Percentiles rank a stretch among this genome's conserved stretches.
phyloP scores from a whole-genome alignment of 768 basidiomycete species.

The Tephrocybe rancida region DNA sequence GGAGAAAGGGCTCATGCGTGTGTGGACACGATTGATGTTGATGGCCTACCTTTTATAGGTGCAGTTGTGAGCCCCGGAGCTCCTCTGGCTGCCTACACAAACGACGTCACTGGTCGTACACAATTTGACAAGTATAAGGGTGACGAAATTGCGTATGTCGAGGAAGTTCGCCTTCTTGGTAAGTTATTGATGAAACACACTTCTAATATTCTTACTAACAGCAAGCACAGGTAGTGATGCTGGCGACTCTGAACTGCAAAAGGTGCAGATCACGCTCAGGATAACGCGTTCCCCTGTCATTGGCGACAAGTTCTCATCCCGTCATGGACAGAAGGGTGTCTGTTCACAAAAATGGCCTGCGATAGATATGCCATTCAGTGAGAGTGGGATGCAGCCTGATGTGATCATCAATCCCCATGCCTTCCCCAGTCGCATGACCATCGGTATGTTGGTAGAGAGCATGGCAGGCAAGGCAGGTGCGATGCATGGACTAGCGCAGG shows the following conservation, averaged over 20 bases:
- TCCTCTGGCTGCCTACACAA: constrained; percentile 83
- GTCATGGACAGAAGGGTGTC: constrained; percentile 99
- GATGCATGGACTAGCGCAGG: constrained; percentile 97
- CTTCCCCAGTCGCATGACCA: constrained; percentile 99
- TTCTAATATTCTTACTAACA: constrained; percentile 1
- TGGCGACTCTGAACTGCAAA: constrained; percentile 87
- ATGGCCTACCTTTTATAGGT: constrained; percentile 87
- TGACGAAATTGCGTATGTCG: constrained; percentile 87
- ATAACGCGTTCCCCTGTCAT: constrained; percentile 96
- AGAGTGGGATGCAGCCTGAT: constrained; percentile 98
- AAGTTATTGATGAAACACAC: constrained; percentile 19
- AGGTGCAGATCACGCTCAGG: constrained; percentile 90
- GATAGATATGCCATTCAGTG: constrained; percentile 98
- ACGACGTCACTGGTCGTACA: constrained; percentile 83
- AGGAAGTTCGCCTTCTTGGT: constrained; percentile 92
- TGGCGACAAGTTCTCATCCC: constrained; percentile 98
- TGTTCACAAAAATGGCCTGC: constrained; percentile 99
- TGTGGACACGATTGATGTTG: constrained; percentile 63
- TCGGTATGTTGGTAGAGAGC: constrained; percentile 99
- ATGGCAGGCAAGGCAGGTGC: constrained; percentile 99
- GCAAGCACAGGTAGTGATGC: constrained; percentile 69
- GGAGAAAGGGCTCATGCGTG: constrained; percentile 49
- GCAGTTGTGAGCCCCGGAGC: constrained; percentile 70
- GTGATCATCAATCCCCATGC: constrained; percentile 99
- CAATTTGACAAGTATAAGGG: constrained; percentile 95